These are phyloP conservation scores for Ophiostoma piceae DNA, from an alignment of 2,329 filamentous ascomycete species.

Conservation along the genomic window DNA sequence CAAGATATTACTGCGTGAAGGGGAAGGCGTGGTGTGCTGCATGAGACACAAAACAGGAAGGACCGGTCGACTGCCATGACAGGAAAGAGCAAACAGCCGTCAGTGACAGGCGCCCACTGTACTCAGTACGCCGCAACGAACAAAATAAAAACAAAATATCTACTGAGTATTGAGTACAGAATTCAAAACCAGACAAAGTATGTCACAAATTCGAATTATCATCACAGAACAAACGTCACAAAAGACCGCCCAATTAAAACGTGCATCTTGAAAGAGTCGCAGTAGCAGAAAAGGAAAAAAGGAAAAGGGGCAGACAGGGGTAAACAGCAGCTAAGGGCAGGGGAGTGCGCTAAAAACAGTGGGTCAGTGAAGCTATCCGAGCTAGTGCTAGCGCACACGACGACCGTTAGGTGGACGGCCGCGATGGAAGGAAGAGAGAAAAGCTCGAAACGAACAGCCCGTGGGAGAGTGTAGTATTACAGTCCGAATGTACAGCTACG, in stretches of 20 bases:
- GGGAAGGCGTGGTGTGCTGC: not conserved
- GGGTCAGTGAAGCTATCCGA: not conserved
- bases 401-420: not conserved
- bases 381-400: not conserved
- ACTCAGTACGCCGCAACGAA: not conserved
- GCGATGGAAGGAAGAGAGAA: not conserved
- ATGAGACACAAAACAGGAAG: not conserved
- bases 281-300: not conserved
- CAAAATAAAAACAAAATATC: not conserved
- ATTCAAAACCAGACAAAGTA: not conserved
- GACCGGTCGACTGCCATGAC: not conserved
- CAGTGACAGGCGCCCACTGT: not conserved
- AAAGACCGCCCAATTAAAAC: not conserved
- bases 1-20: not conserved
- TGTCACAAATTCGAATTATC: not conserved
- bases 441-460: not conserved
- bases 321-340: constrained; percentile 8
- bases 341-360: not conserved
- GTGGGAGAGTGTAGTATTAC: not conserved
- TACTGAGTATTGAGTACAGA: too few species aligned
- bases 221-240: not conserved
- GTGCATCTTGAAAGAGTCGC: not conserved
- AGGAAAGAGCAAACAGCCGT: constrained; percentile 4
- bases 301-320: constrained; percentile 18
- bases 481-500: not conserved